Evolutionary conservation across 768 basidiomycete species (phyloP).

Genomic region (Suillus sp.): DNA sequence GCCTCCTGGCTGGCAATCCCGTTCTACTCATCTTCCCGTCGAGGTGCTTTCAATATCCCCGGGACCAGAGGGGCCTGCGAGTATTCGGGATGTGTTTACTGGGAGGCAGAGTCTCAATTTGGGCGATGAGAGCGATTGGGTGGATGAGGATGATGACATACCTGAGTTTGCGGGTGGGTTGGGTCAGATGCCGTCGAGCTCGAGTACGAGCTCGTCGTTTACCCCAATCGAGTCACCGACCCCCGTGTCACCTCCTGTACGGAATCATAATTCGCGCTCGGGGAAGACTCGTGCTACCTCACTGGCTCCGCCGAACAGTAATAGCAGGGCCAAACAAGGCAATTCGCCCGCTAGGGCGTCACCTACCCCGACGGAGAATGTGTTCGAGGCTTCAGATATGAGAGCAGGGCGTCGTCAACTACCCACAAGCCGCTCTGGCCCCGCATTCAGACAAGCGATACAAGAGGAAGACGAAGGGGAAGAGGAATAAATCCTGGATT

Average conservation of each 20-base stretch:
- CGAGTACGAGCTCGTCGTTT: constrained; percentile 28
- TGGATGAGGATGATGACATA: constrained; percentile 81
- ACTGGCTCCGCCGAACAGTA: constrained; percentile 27
- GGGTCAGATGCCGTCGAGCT: constrained; percentile 52
- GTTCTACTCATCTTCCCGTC: constrained; percentile 64
- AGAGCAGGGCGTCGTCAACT: constrained; percentile 68
- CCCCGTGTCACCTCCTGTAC: constrained; percentile 51
- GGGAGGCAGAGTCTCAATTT: constrained; percentile 57
- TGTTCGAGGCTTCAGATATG: constrained; percentile 49
- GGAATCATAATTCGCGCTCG: constrained; percentile 44
- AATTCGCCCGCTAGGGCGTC: constrained; percentile 63
- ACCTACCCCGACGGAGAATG: constrained; percentile 56
- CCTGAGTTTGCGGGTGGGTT: constrained; percentile 76
- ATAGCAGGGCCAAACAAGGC: constrained; percentile 47
- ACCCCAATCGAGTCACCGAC: constrained; percentile 39
- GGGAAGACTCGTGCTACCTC: constrained; percentile 32
- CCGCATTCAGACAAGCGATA: constrained; percentile 69
- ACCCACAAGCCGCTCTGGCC: constrained; percentile 67
- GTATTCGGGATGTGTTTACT: constrained; percentile 80
- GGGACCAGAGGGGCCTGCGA: constrained; percentile 36
- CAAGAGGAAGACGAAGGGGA: constrained; percentile 89
- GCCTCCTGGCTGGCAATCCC: constrained; percentile 81
- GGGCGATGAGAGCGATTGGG: constrained; percentile 87
- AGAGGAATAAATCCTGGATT: constrained; percentile 48
- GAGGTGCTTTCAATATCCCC: constrained; percentile 78